These are phyloP conservation scores for Marchantia polymorpha DNA, from an alignment of 225 moss, liverwort and hornwort genomes.

Conservation along the genomic window DNA sequence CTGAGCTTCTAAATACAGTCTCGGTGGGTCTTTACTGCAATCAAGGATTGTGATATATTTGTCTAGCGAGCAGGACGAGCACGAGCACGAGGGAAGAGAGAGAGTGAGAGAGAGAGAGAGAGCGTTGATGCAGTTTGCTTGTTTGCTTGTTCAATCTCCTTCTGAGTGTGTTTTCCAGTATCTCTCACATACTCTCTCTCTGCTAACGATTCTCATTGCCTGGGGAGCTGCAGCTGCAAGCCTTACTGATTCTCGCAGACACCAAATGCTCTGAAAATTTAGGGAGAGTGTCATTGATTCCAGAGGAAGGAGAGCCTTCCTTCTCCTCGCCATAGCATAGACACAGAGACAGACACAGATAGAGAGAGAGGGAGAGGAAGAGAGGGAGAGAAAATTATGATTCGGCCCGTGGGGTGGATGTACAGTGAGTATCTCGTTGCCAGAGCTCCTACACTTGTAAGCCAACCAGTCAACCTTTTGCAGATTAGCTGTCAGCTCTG, in stretches of 20 bases:
- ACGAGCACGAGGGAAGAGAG: neutral
- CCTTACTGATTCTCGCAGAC: neutral
- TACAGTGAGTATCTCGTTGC: neutral
- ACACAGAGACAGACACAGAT: too few relatives aligned
- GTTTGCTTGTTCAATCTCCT: neutral
- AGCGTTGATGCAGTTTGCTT: too few relatives aligned
- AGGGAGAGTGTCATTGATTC: neutral
- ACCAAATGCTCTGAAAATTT: neutral
- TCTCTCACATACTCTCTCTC: too few relatives aligned
- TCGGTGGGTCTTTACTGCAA: too few relatives aligned
- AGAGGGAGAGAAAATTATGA: neutral
- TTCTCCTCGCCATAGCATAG: too few relatives aligned
- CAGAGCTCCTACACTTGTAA: neutral
- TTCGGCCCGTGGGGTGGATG: neutral
- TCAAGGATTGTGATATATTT: too few relatives aligned
- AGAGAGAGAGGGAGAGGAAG: neutral
- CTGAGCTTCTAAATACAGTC: neutral
- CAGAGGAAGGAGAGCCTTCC: neutral
- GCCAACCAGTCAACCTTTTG: constrained; percentile 11
- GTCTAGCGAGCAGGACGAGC: too few relatives aligned
- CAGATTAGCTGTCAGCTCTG: constrained; percentile 3
- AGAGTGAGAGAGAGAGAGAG: too few relatives aligned
- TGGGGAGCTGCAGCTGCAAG: neutral
- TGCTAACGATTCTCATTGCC: neutral
- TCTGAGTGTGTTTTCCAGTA: too few relatives aligned